Evolutionary conservation across 306 rosid genomes (phyloP), one percentile per base, ranked within the genome.

Genomic region (Vicia faba): DNA sequence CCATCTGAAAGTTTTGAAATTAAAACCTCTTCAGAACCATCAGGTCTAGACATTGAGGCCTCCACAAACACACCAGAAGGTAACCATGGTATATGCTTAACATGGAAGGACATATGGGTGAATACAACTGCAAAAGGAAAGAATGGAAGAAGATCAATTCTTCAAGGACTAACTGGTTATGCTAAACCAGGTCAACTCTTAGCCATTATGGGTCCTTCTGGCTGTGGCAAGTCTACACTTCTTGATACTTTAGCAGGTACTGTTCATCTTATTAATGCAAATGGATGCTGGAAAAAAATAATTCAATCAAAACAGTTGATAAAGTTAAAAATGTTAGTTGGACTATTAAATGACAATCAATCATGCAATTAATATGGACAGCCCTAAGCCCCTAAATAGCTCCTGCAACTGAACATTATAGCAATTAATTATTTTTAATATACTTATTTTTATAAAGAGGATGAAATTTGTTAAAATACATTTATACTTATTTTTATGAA

Each of bases 141-240:
- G 57, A 71, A 36, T 11, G 60, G 70, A 38, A 70, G 55, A 12
- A 78, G 8, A 63, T 19, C 88, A 13, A 80, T 87, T 48, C 88
- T 85, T 31, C 57, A 75, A 10, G 82, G 86, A 31, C 46, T 85
- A 5, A 81, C 78, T 25, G 95, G 90, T 51, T 82, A 74, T 79
- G 95, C 86, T 3, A 80, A 68, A 35, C 85, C 57, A 31, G 72
- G 83, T 1, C 69, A 87, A 57, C 71, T 87, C 15, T 66, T 85
- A 36, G 88, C 95, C 45, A 75, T 75, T 7, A 75, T 75, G 79
- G 79, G 79, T 49, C 79, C 95, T 58, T 87, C 88, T 45, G 95
- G 89, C 4, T 84, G 69, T 79, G 93, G 93, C 70, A 87, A 87
- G 56, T 84, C 93, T 10, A 87, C 93, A 7, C 87, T 87, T 7